Evolutionary conservation across 306 rosid species (phyloP).

Genomic region (Glycine tomentella): DNA sequence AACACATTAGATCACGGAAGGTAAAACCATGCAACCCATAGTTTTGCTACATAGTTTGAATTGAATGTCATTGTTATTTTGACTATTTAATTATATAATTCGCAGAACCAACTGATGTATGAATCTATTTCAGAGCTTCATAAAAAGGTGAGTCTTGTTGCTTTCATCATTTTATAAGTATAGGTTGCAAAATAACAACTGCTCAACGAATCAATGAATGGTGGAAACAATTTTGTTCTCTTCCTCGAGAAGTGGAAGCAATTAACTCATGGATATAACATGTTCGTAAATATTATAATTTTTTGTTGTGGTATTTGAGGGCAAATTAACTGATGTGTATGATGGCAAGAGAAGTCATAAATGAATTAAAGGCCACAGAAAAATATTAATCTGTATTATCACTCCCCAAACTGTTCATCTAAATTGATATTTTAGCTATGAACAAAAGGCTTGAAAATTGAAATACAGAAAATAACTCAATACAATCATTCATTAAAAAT

Average conservation of each 20-base stretch:
- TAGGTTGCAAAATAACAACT: neutral
- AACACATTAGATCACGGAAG: constrained; percentile 74
- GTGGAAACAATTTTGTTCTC: neutral
- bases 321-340: neutral
- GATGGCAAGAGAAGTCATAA: neutral
- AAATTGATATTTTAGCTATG: too few species aligned
- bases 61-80: neutral
- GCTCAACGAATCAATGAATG: neutral
- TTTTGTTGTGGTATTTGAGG: neutral
- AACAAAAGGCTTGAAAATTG: too few species aligned
- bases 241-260: neutral
- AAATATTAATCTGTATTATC: neutral
- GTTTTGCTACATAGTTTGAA: too few species aligned
- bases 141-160: constrained; percentile 62
- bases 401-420: too few species aligned
- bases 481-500: too few species aligned
- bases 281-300: neutral
- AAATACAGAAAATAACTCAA: too few species aligned
- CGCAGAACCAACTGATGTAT: constrained; percentile 80
- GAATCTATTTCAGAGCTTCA: constrained; percentile 79
- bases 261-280: neutral
- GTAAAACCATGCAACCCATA: constrained; percentile 41
- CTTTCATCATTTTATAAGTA: neutral
- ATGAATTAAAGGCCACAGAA: too few species aligned
- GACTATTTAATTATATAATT: constrained; percentile 13